Evolutionary conservation across 2,329 filamentous ascomycete genomes (phyloP).

Genomic region (Elsinoe perseae): DNA sequence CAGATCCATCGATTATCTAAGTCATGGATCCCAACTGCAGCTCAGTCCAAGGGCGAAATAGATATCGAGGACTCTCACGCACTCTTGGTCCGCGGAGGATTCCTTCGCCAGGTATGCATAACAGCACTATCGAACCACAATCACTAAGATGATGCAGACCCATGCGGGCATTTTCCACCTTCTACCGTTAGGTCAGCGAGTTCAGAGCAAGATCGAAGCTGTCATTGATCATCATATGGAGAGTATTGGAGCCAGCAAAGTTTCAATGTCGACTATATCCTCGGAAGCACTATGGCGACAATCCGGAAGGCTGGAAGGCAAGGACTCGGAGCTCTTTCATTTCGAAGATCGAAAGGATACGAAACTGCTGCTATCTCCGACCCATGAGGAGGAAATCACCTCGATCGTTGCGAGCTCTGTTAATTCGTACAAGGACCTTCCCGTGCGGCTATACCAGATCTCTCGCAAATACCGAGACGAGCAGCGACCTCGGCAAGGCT

Average conservation of each 20-base stretch:
- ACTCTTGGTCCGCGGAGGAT: constrained; percentile 39
- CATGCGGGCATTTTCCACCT: constrained; percentile 90
- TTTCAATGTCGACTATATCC: constrained; percentile 77
- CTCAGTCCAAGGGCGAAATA: constrained; percentile 49
- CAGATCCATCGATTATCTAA: constrained; percentile 29
- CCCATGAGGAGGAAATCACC: constrained; percentile 96
- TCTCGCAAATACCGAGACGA: constrained; percentile 94
- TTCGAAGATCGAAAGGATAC: constrained; percentile 70
- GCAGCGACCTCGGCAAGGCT: constrained; percentile 74
- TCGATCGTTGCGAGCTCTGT: constrained; percentile 63
- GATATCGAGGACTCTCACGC: constrained; percentile 41
- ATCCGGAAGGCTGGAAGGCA: constrained; percentile 70
- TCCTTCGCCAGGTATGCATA: constrained; percentile 35
- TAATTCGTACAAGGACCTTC: constrained; percentile 77
- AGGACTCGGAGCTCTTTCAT: constrained; percentile 61
- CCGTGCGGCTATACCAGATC: constrained; percentile 83
- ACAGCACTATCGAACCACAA: constrained; percentile 26
- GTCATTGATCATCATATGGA: constrained; percentile 88
- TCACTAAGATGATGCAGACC: constrained; percentile 50
- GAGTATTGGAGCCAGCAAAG: constrained; percentile 61
- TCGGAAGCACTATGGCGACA: constrained; percentile 75
- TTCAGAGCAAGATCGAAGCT: constrained; percentile 79
- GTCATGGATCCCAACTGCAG: constrained; percentile 72
- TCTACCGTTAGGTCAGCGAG: constrained; percentile 74
- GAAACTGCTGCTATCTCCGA: constrained; percentile 74